Percentiles rank a stretch among this genome's conserved stretches.
These are phyloP conservation scores for Trichoderma parareesei DNA, from an alignment of 495 filamentous ascomycete genomes.

Conservation along the genomic window DNA sequence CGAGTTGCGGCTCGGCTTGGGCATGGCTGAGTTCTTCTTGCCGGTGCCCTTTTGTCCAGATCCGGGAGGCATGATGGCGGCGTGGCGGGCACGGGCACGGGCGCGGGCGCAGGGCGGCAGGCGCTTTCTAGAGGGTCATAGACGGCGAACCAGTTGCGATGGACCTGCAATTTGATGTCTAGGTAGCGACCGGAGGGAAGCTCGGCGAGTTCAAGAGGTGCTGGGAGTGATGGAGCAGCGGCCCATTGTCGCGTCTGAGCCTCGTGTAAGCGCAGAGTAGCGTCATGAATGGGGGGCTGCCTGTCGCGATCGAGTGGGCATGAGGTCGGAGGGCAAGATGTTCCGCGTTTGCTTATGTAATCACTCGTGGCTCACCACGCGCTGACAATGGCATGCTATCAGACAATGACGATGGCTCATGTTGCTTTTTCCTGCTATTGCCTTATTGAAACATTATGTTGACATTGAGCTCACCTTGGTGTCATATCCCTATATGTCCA, in stretches of 20 bases:
- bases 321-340: background rate
- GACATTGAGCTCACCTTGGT: too few relatives aligned
- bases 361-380: background rate
- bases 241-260: background rate
- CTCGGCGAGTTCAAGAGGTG: background rate
- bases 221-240: background rate
- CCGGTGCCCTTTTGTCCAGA: slow-evolving; percentile 65
- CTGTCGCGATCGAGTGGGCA: background rate
- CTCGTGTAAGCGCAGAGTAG: slow-evolving; percentile 3
- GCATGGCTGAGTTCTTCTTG: slow-evolving; percentile 61
- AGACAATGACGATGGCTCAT: too few relatives aligned
- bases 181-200: background rate
- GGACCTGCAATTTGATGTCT: too few relatives aligned
- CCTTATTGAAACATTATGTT: too few relatives aligned
- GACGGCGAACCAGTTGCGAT: background rate
- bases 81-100: too few relatives aligned
- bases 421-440: too few relatives aligned
- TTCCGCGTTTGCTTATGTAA: background rate
- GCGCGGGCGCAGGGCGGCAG: background rate
- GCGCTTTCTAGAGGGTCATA: background rate
- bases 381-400: too few relatives aligned
- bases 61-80: slow-evolving; percentile 38
- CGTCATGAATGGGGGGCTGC: background rate
- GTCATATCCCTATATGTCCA: too few relatives aligned
- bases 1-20: slow-evolving; percentile 76